Percentiles rank a stretch among this genome's conserved stretches.
Evolutionary conservation across 192 early-diverging fungal genomes (phyloP).

Genomic region (Backusella luteola): DNA sequence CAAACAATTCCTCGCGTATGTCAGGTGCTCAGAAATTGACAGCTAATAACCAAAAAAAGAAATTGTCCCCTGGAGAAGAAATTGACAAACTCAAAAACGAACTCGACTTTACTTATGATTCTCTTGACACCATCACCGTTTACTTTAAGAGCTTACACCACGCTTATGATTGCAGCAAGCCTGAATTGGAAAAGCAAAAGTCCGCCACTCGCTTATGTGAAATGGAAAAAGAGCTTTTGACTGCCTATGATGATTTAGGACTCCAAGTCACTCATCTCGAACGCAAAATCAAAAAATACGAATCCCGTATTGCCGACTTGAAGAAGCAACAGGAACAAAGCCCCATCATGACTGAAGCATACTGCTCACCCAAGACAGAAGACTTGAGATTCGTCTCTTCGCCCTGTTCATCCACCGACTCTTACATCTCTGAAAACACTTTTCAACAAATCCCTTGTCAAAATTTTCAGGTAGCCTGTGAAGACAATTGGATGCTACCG

Average conservation of each 20-base stretch:
- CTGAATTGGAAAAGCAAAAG: background rate
- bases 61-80: conserved; percentile 13
- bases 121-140: conserved; percentile 34
- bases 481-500: background rate
- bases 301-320: conserved; percentile 11
- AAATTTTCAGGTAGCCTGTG: background rate
- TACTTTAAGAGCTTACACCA: conserved; percentile 27
- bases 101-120: conserved; percentile 29
- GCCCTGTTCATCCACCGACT: background rate
- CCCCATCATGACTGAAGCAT: background rate
- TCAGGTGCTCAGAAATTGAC: background rate
- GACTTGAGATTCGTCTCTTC: background rate
- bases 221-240: conserved; percentile 34
- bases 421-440: background rate
- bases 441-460: background rate
- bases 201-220: conserved; percentile 24
- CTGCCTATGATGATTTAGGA: conserved; percentile 36
- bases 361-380: background rate
- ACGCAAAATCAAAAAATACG: conserved; percentile 23
- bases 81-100: conserved; percentile 28
- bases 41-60: conserved; percentile 7
- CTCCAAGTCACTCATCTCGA: conserved; percentile 36
- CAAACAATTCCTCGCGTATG: background rate
- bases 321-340: background rate
- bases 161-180: conserved; percentile 20